Evolutionary conservation across 176 grass and related monocot genomes (phyloP).

Genomic region (Rhynchospora tenuis): DNA sequence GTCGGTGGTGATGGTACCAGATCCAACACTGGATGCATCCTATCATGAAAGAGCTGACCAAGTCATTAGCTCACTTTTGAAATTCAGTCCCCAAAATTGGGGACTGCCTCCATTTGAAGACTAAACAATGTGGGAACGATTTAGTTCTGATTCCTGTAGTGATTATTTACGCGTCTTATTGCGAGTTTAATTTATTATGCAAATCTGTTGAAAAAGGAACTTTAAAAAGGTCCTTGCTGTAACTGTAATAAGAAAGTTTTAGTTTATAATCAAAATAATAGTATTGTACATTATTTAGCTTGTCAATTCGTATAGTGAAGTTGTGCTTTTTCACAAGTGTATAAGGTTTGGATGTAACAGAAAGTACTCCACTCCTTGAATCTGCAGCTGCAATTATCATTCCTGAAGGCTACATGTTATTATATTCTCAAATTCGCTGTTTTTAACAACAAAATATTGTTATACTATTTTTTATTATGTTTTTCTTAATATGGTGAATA

Average conservation of each 20-base stretch:
- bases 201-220: background rate
- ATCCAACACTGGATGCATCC: conserved; percentile 55
- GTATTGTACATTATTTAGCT: background rate
- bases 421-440: background rate
- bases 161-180: background rate
- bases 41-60: conserved; percentile 75
- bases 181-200: background rate
- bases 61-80: conserved; percentile 54
- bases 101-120: conserved; percentile 61
- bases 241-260: background rate
- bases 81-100: conserved; percentile 67
- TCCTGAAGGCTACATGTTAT: background rate
- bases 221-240: background rate
- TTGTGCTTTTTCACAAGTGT: background rate
- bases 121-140: conserved; percentile 6
- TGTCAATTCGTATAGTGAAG: background rate
- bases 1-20: conserved; percentile 73
- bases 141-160: background rate
- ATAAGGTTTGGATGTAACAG: background rate
- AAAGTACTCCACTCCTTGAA: background rate
- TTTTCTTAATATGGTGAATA: background rate
- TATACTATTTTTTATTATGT: background rate
- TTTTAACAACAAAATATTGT: background rate
- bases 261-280: background rate
- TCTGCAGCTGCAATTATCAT: background rate